A percentile compares a stretch with the other conserved stretches of the same genome.
Conservation (phyloP, 2,329 filamentous ascomycete species). For the Colletotrichum costaricense region DNA sequence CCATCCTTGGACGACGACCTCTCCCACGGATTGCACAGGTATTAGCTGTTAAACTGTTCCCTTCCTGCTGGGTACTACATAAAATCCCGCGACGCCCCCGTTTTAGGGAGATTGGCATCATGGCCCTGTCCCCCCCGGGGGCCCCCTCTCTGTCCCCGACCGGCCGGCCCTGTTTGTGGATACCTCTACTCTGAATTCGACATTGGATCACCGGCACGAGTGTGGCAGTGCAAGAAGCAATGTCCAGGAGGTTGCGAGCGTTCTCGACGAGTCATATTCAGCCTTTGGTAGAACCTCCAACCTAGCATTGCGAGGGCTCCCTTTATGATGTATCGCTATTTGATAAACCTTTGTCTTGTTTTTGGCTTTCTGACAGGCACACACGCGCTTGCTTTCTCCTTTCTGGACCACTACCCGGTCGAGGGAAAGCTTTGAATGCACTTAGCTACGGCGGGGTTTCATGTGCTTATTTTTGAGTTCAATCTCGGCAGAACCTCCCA, state of each 20-base stretch:
- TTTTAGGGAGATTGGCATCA: slow-evolving; percentile 26
- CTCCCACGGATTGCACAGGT: neutral
- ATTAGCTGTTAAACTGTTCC: neutral
- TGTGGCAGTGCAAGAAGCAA: slow-evolving; percentile 31
- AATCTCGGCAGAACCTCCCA: slow-evolving; percentile 20
- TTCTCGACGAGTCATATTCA: slow-evolving; percentile 20
- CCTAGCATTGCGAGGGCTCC: neutral
- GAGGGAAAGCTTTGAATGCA: neutral
- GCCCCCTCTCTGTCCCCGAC: slow-evolving; percentile 1
- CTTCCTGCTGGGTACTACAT: slow-evolving; percentile 12
- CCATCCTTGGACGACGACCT: neutral
- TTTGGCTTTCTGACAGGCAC: neutral
- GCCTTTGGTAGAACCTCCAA: neutral
- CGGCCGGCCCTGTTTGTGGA: slow-evolving; percentile 26
- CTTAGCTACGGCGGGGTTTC: neutral
- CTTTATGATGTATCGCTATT: neutral
- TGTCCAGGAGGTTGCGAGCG: slow-evolving; percentile 15
- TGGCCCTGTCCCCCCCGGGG: neutral
- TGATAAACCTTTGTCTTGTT: neutral
- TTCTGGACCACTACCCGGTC: neutral
- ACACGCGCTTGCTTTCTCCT: neutral
- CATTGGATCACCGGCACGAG: slow-evolving; percentile 9
- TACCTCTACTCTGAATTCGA: neutral
- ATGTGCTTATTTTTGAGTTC: slow-evolving; percentile 21
- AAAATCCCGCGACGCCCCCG: slow-evolving; percentile 24